Conservation (phyloP, 768 basidiomycete genomes). For the Punctularia strigosozonata region DNA sequence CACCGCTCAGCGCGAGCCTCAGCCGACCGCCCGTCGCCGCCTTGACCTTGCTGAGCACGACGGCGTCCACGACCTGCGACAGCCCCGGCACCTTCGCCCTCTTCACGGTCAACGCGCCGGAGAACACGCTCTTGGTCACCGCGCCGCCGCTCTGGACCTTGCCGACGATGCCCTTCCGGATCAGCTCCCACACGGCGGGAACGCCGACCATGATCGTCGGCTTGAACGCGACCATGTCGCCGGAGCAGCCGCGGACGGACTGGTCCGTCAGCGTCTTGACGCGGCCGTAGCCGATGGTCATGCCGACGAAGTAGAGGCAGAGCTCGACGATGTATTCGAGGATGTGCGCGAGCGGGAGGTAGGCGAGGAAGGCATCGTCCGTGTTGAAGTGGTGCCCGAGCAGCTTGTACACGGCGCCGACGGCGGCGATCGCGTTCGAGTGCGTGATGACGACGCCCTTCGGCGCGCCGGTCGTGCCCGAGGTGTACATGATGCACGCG, state of each 20-base stretch:
- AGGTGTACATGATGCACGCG: slow-evolving; percentile 77
- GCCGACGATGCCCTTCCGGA: slow-evolving; percentile 84
- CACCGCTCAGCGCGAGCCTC: slow-evolving; percentile 71
- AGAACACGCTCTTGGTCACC: slow-evolving; percentile 69
- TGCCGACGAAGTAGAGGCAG: slow-evolving; percentile 58
- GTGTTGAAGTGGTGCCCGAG: slow-evolving; percentile 52
- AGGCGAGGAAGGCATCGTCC: slow-evolving; percentile 72
- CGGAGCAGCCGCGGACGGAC: slow-evolving; percentile 80
- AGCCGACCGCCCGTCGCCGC: slow-evolving; percentile 83
- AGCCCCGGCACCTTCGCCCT: slow-evolving; percentile 57
- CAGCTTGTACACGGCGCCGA: slow-evolving; percentile 70
- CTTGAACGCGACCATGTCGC: slow-evolving; percentile 73
- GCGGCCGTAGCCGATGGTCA: slow-evolving; percentile 81
- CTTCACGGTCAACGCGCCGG: slow-evolving; percentile 68
- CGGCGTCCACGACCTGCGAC: slow-evolving; percentile 53
- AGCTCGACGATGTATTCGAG: slow-evolving; percentile 93
- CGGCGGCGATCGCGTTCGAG: slow-evolving; percentile 71
- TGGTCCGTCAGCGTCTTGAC: slow-evolving; percentile 95
- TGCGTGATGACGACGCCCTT: slow-evolving; percentile 92
- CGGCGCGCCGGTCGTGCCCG: slow-evolving; percentile 83
- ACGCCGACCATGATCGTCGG: slow-evolving; percentile 93
- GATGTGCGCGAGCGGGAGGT: slow-evolving; percentile 90
- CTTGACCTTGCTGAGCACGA: slow-evolving; percentile 67
- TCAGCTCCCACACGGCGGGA: slow-evolving; percentile 94
- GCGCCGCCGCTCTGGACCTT: slow-evolving; percentile 64